Conservation (phyloP, 495 filamentous ascomycete species). For the Astrothelium subdiscretum region DNA sequence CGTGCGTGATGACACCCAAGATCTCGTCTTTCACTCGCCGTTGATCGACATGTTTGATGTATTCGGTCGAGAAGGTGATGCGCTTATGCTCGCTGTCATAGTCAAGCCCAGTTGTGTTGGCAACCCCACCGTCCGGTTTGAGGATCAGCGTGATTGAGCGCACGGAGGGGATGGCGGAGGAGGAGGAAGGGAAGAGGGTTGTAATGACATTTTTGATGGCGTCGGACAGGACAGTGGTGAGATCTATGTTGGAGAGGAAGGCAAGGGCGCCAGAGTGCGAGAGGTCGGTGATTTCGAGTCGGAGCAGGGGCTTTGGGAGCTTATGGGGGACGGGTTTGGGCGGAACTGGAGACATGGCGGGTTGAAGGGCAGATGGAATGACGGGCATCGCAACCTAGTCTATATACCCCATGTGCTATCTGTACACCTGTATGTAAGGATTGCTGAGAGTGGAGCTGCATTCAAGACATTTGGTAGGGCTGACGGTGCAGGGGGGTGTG, state of each 20-base stretch:
- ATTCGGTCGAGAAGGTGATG: slow-evolving; percentile 75
- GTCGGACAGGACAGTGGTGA: slow-evolving; percentile 40
- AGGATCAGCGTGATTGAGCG: slow-evolving; percentile 85
- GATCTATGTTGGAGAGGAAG: slow-evolving; percentile 19
- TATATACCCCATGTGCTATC: no score
- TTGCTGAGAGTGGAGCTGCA: no score
- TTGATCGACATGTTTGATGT: slow-evolving; percentile 41
- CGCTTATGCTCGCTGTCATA: slow-evolving; percentile 88
- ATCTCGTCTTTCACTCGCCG: slow-evolving; percentile 49
- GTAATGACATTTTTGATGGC: slow-evolving; percentile 55
- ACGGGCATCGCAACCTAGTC: slow-evolving; percentile 10
- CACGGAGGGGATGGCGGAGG: slow-evolving; percentile 35
- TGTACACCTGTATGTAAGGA: no score
- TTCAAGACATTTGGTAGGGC: no score
- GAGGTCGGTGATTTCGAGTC: slow-evolving; percentile 23
- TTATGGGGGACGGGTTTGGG: slow-evolving; percentile 10
- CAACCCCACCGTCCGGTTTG: slow-evolving; percentile 66
- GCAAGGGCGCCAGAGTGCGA: slow-evolving; percentile 17
- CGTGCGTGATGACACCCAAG: slow-evolving; percentile 73
- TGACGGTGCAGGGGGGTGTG: no score
- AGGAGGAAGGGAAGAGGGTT: slow-evolving; percentile 45
- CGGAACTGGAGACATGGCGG: slow-evolving; percentile 9
- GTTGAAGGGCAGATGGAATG: slow-evolving; percentile 13
- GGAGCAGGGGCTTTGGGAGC: slow-evolving; percentile 15
- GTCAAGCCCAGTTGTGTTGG: slow-evolving; percentile 75